Conservation (phyloP, 1,139 yeast genomes). For the Arxiozyma bovina region DNA sequence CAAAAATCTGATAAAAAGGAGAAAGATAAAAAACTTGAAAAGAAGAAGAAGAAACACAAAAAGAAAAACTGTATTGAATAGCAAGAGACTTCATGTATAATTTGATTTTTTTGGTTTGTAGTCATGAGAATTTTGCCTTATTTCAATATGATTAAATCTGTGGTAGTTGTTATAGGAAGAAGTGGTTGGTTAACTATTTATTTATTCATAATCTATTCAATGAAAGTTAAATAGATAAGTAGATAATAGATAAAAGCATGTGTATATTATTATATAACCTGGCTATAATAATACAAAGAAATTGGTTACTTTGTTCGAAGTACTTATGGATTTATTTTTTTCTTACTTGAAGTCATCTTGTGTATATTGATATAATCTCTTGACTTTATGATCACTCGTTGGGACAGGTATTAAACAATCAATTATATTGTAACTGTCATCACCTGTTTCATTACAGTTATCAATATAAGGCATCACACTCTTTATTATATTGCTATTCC, state of each 20-base stretch:
- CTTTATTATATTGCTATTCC: not conserved
- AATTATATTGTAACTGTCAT: conserved; percentile 1
- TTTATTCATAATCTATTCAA: not conserved
- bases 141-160: too few relatives aligned
- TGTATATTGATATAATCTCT: not conserved
- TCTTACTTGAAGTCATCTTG: not conserved
- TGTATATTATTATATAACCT: not conserved
- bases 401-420: conserved; percentile 4
- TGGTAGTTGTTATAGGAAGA: not conserved
- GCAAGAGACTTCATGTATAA: not conserved
- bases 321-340: not conserved
- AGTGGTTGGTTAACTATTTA: not conserved
- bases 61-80: not conserved
- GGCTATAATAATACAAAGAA: not conserved
- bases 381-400: not conserved
- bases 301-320: too few relatives aligned
- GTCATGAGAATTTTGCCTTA: too few relatives aligned
- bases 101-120: not conserved
- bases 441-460: not conserved
- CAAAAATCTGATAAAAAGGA: conserved; percentile 10
- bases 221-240: not conserved
- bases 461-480: not conserved
- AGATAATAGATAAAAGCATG: not conserved
- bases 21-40: conserved; percentile 10
- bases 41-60: conserved; percentile 16